phyloP scores from a whole-genome alignment of 192 early-diverging fungal genomes.

The Backusella tarrabulga region DNA sequence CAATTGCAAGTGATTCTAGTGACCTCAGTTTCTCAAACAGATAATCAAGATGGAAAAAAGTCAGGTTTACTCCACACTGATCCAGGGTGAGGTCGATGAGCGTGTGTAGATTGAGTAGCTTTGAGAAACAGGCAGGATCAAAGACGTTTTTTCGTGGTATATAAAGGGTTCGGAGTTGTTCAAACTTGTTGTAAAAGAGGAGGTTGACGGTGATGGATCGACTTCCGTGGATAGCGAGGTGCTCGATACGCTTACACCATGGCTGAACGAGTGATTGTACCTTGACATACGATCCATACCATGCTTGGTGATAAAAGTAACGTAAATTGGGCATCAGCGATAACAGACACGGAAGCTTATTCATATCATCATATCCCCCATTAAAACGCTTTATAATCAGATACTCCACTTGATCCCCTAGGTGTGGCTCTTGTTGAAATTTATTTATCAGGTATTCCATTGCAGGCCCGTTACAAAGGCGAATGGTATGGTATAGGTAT shows the following conservation, averaged over 20 bases:
- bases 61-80: background rate
- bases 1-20: background rate
- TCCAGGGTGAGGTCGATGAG: background rate
- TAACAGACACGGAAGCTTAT: background rate
- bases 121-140: background rate
- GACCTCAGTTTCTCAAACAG: background rate
- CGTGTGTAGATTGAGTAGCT: background rate
- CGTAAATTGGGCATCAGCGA: background rate
- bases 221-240: background rate
- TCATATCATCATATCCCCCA: background rate
- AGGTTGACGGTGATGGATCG: background rate
- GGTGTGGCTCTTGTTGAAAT: background rate
- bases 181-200: background rate
- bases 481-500: background rate
- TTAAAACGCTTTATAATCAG: background rate
- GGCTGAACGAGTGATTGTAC: background rate
- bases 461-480: background rate
- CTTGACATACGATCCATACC: background rate
- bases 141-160: background rate
- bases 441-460: background rate
- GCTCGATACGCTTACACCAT: background rate
- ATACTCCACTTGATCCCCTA: background rate
- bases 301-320: background rate
- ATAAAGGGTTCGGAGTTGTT: background rate
- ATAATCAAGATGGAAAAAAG: background rate